Base-by-base conservation (phyloP, 805 yeast genomes). In the baker's yeast (Saccharomyces cerevisiae) region DNA sequence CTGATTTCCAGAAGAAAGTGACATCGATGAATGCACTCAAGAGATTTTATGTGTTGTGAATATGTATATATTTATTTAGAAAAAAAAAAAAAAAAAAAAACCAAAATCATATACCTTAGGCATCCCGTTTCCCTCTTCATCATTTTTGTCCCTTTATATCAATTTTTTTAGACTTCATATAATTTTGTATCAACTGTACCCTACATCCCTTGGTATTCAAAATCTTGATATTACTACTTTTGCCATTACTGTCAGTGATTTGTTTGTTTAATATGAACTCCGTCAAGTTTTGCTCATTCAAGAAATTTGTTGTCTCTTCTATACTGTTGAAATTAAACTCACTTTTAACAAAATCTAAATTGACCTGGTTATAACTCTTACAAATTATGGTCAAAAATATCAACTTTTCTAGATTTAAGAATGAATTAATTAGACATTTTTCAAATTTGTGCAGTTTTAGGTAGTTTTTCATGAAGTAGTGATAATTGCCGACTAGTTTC, bases 111-210 rank as follows among this genome's bases (percentile, higher is more conserved):
- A 9, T 36, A 10, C 3, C 17, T 17, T 36, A 17, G 9, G 43
- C 11, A 17, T 8, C 43, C 17, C 13, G n/a, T 9, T 21, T 21
- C 43, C 22, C 43, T 17, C 24, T 11, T 13, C 43, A 31, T 32
- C 54, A 61, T 46, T 58, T 57, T 70, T 91, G 97, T 0, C 98
- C 98, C 73, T 91, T 91, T 57, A 92, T 90, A 65, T 91, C 97
- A 13, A 91, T 83, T 64, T 77, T 84, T 56, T 73, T 79, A 60
- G 77, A 72, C 49, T 60, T 69, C 57, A 68, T 69, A 59, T 69
- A 74, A 49, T 64, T 72, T 57, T 56, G 67, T 57, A 72, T 67
- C 3, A 82, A 68, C 0, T 64, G 63, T 0, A 71, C 14, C 55
- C 71, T 65, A 54, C 79, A 67, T 2, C 64, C 56, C 47, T 55